A percentile compares a stretch with the other conserved stretches of the same genome.
Conservation (phyloP, 805 yeast species). For the Pichia gijzeniarum region DNA sequence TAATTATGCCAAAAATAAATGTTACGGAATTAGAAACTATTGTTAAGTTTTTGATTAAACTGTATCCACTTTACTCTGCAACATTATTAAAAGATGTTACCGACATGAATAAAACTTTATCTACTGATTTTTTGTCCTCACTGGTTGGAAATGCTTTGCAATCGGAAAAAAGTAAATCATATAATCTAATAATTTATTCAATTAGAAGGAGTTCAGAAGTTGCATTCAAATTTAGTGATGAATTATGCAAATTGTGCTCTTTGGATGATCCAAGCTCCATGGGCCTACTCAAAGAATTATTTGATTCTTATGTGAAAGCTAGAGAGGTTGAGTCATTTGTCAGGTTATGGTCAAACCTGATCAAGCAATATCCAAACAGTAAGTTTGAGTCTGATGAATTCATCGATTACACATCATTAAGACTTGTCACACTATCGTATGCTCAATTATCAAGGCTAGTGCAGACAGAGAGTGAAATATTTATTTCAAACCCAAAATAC, state of each 20-base stretch:
- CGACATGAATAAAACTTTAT: slow-evolving; percentile 44
- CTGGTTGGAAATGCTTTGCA: slow-evolving; percentile 32
- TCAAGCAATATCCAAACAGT: slow-evolving; percentile 1
- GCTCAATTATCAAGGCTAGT: slow-evolving; percentile 35
- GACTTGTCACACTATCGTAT: slow-evolving; percentile 40
- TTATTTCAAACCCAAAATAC: slow-evolving; percentile 7
- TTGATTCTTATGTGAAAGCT: slow-evolving; percentile 43
- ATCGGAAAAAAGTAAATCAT: slow-evolving; percentile 19
- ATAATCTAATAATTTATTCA: slow-evolving; percentile 42
- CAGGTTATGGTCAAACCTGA: slow-evolving; percentile 35
- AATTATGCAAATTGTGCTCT: slow-evolving; percentile 24
- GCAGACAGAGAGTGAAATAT: slow-evolving; percentile 16
- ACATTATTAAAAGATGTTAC: slow-evolving; percentile 41
- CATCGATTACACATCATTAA: slow-evolving; percentile 33
- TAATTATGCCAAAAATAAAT: slow-evolving; percentile 30
- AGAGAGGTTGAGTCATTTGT: slow-evolving; percentile 52
- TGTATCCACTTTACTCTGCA: slow-evolving; percentile 37
- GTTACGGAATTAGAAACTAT: slow-evolving; percentile 41
- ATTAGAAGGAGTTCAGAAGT: slow-evolving; percentile 52
- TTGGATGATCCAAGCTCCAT: background rate
- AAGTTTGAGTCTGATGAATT: slow-evolving; percentile 26
- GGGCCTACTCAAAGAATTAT: slow-evolving; percentile 11
- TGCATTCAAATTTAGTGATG: slow-evolving; percentile 39
- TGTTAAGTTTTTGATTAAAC: slow-evolving; percentile 36
- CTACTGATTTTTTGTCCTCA: slow-evolving; percentile 42